A percentile compares a stretch with the other conserved stretches of the same genome.
Conservation (phyloP, 2,329 filamentous ascomycete species). For the Huntiella decipiens region DNA sequence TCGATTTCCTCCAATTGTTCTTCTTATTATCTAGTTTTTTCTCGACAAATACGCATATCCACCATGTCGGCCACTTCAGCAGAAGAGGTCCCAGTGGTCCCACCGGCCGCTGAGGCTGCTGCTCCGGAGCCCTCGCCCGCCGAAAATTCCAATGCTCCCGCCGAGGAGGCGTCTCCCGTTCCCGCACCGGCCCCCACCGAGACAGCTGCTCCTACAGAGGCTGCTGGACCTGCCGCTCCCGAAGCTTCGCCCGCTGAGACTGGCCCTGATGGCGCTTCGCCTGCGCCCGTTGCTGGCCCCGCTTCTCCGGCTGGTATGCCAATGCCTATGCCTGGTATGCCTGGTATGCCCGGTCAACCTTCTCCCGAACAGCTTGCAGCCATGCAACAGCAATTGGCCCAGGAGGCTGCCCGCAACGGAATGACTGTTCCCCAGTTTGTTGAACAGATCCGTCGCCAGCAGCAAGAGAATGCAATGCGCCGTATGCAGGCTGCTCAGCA, state of each 20-base stretch:
- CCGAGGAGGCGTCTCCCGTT: not conserved
- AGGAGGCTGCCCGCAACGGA: constrained; percentile 67
- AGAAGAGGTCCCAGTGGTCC: not conserved
- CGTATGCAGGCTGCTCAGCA: constrained; percentile 10
- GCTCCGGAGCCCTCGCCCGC: not conserved
- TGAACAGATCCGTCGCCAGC: constrained; percentile 43
- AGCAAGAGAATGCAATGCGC: constrained; percentile 29
- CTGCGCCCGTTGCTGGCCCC: not conserved
- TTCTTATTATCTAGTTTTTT: not conserved
- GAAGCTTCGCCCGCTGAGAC: not conserved
- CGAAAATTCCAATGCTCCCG: not conserved
- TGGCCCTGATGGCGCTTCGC: not conserved
- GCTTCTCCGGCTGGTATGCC: not conserved
- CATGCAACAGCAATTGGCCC: constrained; percentile 67
- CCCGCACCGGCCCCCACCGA: not conserved
- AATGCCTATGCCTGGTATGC: constrained; percentile 12
- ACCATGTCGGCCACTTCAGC: not conserved
- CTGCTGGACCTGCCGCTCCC: not conserved
- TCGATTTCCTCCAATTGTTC: not conserved
- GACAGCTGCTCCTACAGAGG: not conserved
- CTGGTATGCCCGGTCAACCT: constrained; percentile 29
- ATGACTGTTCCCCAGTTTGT: constrained; percentile 75
- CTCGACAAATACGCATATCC: not conserved
- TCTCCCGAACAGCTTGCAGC: constrained; percentile 67
- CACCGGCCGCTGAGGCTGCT: not conserved